These are phyloP conservation scores for Intubia oerlemansii DNA, from an alignment of 2,329 filamentous ascomycete species.

Conservation along the genomic window DNA sequence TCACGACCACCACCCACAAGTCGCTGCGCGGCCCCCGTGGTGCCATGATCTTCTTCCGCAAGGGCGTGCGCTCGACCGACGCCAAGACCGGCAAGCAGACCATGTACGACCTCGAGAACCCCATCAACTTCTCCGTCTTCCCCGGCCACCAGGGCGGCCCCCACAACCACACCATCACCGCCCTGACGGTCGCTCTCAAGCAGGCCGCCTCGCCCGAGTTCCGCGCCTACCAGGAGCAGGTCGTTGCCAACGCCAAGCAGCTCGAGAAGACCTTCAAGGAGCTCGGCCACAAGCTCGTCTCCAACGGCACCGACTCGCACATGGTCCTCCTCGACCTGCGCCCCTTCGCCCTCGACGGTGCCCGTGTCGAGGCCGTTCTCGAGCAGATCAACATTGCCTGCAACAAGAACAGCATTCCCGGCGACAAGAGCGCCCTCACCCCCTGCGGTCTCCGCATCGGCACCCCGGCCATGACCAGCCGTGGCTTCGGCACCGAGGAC, in stretches of 20 bases:
- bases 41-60: slow-evolving; percentile 99
- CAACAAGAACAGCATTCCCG: slow-evolving; percentile 98
- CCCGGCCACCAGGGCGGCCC: slow-evolving; percentile 96
- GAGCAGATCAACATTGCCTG: slow-evolving; percentile 98
- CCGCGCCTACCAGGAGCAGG: slow-evolving; percentile 81
- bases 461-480: slow-evolving; percentile 89
- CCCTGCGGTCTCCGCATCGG: slow-evolving; percentile 91
- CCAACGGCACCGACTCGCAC: slow-evolving; percentile 91
- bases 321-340: slow-evolving; percentile 92
- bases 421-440: slow-evolving; percentile 90
- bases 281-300: slow-evolving; percentile 83
- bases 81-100: slow-evolving; percentile 79
- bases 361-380: slow-evolving; percentile 84
- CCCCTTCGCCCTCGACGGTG: slow-evolving; percentile 69
- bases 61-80: slow-evolving; percentile 78
- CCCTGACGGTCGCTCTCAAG: slow-evolving; percentile 82
- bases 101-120: slow-evolving; percentile 80
- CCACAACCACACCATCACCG: slow-evolving; percentile 99
- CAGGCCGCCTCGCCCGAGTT: slow-evolving; percentile 84
- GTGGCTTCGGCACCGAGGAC: slow-evolving; percentile 80
- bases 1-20: slow-evolving; percentile 98
- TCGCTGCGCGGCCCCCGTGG: slow-evolving; percentile 91
- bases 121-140: slow-evolving; percentile 99
- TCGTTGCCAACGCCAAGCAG: slow-evolving; percentile 82
- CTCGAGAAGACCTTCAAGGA: slow-evolving; percentile 68